Conservation (phyloP, 148 eudicot species). For the Camellia sinensis region DNA sequence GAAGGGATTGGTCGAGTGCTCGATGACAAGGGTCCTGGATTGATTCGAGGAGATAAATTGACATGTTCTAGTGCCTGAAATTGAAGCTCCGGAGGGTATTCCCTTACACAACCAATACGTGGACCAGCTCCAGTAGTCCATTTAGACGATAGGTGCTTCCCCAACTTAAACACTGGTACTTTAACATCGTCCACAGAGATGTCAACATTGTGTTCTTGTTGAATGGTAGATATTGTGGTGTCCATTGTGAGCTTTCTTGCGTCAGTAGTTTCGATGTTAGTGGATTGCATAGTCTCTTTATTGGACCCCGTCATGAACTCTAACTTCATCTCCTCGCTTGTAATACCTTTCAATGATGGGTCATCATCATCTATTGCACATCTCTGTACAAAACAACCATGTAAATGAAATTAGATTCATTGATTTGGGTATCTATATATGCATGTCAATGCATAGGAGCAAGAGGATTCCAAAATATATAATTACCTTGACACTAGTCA, state of each 20-base stretch:
- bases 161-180: no score
- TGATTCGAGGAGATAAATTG: slow-evolving; percentile 22
- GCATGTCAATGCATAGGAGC: no score
- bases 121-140: slow-evolving; percentile 23
- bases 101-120: slow-evolving; percentile 27
- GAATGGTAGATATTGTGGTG: not conserved
- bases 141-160: no score
- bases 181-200: no score
- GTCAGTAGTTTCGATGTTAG: not conserved
- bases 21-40: not conserved
- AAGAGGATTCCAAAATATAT: not conserved
- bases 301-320: not conserved
- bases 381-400: slow-evolving; percentile 4
- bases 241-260: not conserved
- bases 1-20: slow-evolving; percentile 3
- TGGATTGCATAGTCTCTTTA: not conserved
- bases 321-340: not conserved
- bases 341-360: not conserved
- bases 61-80: slow-evolving; percentile 23
- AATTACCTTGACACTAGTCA: slow-evolving; percentile 53
- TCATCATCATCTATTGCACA: slow-evolving; percentile 22
- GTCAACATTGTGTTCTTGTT: no score
- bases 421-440: no score
- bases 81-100: slow-evolving; percentile 25
- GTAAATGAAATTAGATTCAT: no score